These are phyloP conservation scores for Magnaporthales sp. DNA, from an alignment of 2,329 filamentous ascomycete genomes.

Conservation along the genomic window DNA sequence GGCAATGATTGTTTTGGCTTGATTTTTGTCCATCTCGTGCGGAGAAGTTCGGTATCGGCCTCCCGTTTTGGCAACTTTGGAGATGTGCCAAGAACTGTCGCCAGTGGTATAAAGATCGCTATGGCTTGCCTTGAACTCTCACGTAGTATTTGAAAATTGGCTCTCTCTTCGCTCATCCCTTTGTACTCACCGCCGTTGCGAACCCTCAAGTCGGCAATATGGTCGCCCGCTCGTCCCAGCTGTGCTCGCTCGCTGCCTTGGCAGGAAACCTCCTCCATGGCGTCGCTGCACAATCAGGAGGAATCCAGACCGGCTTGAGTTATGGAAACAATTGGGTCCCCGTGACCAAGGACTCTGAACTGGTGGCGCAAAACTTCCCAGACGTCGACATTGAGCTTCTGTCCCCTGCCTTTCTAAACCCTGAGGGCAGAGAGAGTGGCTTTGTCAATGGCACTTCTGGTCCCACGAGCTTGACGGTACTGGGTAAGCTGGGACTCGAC, in stretches of 20 bases:
- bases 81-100: neutral
- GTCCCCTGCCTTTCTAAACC: neutral
- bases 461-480: neutral
- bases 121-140: neutral
- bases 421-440: neutral
- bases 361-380: slow-evolving; percentile 4
- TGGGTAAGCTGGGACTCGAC: neutral
- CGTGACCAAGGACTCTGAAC: neutral
- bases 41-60: neutral
- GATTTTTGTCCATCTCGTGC: neutral
- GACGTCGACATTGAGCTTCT: slow-evolving; percentile 1
- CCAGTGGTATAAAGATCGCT: neutral
- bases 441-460: slow-evolving; percentile 3
- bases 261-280: neutral
- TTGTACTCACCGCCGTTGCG: neutral
- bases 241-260: neutral
- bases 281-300: slow-evolving; percentile 2
- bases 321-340: neutral
- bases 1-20: neutral
- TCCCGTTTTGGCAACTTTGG: neutral
- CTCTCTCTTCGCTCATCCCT: neutral
- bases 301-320: neutral
- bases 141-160: too few relatives aligned
- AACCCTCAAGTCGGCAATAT: neutral
- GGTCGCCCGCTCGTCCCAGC: neutral